Evolutionary conservation across 768 basidiomycete species (phyloP).

Genomic region (Lactarius pseudohatsudake): DNA sequence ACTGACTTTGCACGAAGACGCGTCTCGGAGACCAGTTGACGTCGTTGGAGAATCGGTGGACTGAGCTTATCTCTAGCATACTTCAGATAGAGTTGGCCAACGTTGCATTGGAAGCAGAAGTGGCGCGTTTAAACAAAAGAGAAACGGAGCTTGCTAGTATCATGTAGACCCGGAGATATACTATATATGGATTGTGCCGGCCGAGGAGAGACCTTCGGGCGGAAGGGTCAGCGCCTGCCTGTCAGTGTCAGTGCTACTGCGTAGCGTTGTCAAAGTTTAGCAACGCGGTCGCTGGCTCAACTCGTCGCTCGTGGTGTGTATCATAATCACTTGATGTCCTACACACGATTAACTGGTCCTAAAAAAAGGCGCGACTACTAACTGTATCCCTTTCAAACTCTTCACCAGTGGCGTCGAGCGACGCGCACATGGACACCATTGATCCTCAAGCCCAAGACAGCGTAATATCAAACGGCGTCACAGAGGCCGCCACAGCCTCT

Average conservation of each 20-base stretch:
- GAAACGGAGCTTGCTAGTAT: slow-evolving; percentile 60
- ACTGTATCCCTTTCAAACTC: slow-evolving; percentile 8
- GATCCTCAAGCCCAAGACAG: slow-evolving; percentile 48
- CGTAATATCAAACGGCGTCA: slow-evolving; percentile 42
- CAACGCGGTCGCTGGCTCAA: neutral
- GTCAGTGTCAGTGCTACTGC: neutral
- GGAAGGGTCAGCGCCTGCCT: neutral
- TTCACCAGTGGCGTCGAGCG: slow-evolving; percentile 51
- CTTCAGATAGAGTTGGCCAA: slow-evolving; percentile 97
- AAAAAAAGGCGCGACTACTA: slow-evolving; percentile 11
- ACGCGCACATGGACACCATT: slow-evolving; percentile 82
- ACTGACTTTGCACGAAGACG: slow-evolving; percentile 48
- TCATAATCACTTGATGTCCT: neutral
- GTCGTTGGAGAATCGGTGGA: slow-evolving; percentile 85
- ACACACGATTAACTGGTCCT: neutral
- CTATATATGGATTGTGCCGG: slow-evolving; percentile 23
- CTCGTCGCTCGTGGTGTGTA: slow-evolving; percentile 20
- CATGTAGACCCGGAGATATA: slow-evolving; percentile 18
- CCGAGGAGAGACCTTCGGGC: neutral
- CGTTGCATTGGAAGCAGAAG: slow-evolving; percentile 79
- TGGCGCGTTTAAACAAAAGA: slow-evolving; percentile 56
- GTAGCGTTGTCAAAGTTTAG: slow-evolving; percentile 1
- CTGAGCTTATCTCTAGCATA: slow-evolving; percentile 85
- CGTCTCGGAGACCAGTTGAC: slow-evolving; percentile 76
- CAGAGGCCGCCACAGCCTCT: slow-evolving; percentile 22